Evolutionary conservation across 352 stramenopile genomes (phyloP).

Genomic region (Saprolegnia parasitica): DNA sequence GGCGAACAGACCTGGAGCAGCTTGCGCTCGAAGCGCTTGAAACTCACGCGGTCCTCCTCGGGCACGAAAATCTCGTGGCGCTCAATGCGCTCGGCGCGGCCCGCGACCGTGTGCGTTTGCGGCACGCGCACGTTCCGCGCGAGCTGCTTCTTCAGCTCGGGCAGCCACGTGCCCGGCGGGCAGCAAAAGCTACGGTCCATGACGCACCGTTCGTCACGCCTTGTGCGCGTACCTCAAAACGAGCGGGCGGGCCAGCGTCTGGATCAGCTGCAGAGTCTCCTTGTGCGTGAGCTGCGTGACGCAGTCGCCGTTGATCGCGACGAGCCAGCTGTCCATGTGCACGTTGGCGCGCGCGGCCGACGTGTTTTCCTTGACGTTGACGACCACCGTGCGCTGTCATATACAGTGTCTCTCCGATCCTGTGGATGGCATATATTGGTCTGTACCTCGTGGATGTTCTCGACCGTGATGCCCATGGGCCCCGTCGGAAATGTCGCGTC

Average conservation of each 20-base stretch:
- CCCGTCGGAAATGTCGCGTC: conserved; percentile 68
- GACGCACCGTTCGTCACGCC: conserved; percentile 37
- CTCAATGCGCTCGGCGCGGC: conserved; percentile 56
- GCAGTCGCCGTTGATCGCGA: conserved; percentile 65
- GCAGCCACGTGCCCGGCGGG: conserved; percentile 17
- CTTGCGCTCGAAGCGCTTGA: conserved; percentile 23
- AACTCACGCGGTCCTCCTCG: conserved; percentile 21
- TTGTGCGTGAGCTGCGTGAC: conserved; percentile 83
- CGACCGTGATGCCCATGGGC: conserved; percentile 78
- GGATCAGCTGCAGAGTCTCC: conserved; percentile 79
- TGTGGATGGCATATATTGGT: not conserved
- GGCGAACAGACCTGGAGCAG: not conserved
- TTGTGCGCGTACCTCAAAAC: conserved; percentile 74
- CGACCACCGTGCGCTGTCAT: conserved; percentile 73
- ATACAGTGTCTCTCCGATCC: not conserved
- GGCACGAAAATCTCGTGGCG: conserved; percentile 29
- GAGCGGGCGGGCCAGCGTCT: conserved; percentile 62
- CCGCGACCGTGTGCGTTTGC: conserved; percentile 83
- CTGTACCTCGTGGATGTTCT: conserved; percentile 78
- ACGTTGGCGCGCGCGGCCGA: conserved; percentile 68
- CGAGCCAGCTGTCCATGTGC: conserved; percentile 80
- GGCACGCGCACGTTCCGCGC: conserved; percentile 82
- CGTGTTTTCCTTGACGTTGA: conserved; percentile 80
- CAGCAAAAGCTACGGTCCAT: conserved; percentile 12
- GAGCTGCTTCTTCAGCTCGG: conserved; percentile 41